Evolutionary conservation across 192 early-diverging fungal genomes (phyloP), one percentile per base, ranked within the genome.

Genomic region (Tieghemiomyces parasiticus): DNA sequence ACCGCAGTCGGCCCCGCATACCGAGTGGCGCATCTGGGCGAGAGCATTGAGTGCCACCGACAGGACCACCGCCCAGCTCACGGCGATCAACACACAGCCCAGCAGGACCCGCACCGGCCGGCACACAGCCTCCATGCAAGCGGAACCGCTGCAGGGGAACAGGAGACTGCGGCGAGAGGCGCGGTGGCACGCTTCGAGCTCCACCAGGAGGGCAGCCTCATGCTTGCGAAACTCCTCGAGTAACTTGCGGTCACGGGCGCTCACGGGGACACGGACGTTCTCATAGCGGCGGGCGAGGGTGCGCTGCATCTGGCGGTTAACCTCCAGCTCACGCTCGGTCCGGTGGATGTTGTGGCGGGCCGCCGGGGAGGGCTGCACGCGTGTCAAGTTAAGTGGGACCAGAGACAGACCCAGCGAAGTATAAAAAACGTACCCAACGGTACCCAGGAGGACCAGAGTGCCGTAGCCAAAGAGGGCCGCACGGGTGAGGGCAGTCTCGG

Each of bases 1-100:
- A 49, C 80, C 80, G 61, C 80, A 81, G 47, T 68, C 59, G 13
- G 69, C 67, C 3, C 77, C 77, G 47, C 80, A 81, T 30, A 75
- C 60, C 1, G 76, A 70, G 42, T 74, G 68, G 20, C 58, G 60
- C n/a, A 81, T 50, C 44, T 74, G 75, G 44, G 76, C 78, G 48
- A 81, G 65, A 45, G 73, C 79, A 60, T 31, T 50, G 58, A 63
- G 38, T 2, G 55, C 55, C 16, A 58, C 26, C 34, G 55, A 58
- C 32, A 58, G 33, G 12, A 58, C 34, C 34, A 58, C 55, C 16
- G 33, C n/a, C 55, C 55, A 58, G 24, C 55, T 58, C 33, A 58
- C 19, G 4, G n/a, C 33, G 16, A 58, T 35, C 19, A 34, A n/a
- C 34, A 38, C 2, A 25, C 31, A 35, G 35, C 55, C 55, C 55